Percentiles rank a stretch among this genome's conserved stretches.
phyloP scores from a whole-genome alignment of 2,329 filamentous ascomycete genomes.

The Lachnellula occidentalis region DNA sequence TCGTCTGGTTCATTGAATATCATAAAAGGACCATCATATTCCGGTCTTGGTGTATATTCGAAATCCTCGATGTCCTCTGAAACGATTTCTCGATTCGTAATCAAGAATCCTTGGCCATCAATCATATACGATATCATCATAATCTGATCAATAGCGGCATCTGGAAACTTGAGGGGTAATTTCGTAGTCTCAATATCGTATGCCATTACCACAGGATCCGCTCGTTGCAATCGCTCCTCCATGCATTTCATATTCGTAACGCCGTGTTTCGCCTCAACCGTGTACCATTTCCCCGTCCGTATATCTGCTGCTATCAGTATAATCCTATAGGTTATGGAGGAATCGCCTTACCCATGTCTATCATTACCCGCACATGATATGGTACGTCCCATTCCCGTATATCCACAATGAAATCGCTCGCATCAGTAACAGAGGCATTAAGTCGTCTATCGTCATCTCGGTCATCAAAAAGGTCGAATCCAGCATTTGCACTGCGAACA shows the following conservation, averaged over 20 bases:
- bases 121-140: slow-evolving; percentile 99
- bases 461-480: slow-evolving; percentile 93
- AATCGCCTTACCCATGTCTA: slow-evolving; percentile 67
- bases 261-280: slow-evolving; percentile 89
- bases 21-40: slow-evolving; percentile 92
- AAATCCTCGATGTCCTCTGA: slow-evolving; percentile 97
- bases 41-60: slow-evolving; percentile 94
- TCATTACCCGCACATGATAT: slow-evolving; percentile 97
- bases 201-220: slow-evolving; percentile 97
- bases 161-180: slow-evolving; percentile 91
- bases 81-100: slow-evolving; percentile 96
- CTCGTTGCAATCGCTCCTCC: slow-evolving; percentile 80
- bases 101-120: slow-evolving; percentile 93
- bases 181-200: slow-evolving; percentile 99
- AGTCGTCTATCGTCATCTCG: slow-evolving; percentile 74
- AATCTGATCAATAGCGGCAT: slow-evolving; percentile 88
- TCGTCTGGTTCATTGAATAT: slow-evolving; percentile 98
- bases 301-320: slow-evolving; percentile 58
- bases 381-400: slow-evolving; percentile 99
- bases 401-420: slow-evolving; percentile 96
- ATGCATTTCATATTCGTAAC: slow-evolving; percentile 77
- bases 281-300: slow-evolving; percentile 95
- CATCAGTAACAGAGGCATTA: slow-evolving; percentile 72
- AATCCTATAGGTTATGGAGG: not conserved
- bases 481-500: slow-evolving; percentile 58